Evolutionary conservation across 257 asterid species (phyloP).

Genomic region (Ilex aquifolium): DNA sequence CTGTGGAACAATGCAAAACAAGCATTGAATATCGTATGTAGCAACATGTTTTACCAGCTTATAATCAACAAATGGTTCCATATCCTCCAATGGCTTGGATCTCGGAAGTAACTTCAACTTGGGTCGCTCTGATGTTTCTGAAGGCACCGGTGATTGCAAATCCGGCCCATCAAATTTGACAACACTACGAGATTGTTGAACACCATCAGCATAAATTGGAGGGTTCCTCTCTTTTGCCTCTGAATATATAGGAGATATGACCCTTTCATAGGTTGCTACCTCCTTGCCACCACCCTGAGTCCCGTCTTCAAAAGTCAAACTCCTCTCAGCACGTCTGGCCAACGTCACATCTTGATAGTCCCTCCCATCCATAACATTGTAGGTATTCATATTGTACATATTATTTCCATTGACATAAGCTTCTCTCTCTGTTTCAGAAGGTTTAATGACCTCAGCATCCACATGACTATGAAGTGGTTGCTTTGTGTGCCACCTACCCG

Average conservation of each 20-base stretch:
- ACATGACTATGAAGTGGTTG: constrained; percentile 37
- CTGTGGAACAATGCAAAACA: not conserved
- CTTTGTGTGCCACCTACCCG: constrained; percentile 90
- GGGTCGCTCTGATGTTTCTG: constrained; percentile 64
- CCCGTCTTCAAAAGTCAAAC: constrained; percentile 43
- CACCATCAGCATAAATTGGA: constrained; percentile 24
- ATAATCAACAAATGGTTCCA: constrained; percentile 33
- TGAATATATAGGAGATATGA: constrained; percentile 23
- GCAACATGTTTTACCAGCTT: constrained; percentile 41
- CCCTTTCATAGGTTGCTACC: constrained; percentile 36
- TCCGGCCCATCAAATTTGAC: constrained; percentile 36
- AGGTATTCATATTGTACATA: constrained; percentile 21
- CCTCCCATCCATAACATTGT: constrained; percentile 28
- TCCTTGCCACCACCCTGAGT: constrained; percentile 37
- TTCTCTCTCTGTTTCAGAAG: constrained; percentile 32
- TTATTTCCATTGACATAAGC: constrained; percentile 21
- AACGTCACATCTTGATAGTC: constrained; percentile 29
- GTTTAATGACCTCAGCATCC: constrained; percentile 42
- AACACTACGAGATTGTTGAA: constrained; percentile 23
- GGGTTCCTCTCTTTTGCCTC: constrained; percentile 42
- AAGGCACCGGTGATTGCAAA: constrained; percentile 32
- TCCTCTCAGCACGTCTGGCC: constrained; percentile 45
- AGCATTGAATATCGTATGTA: not conserved
- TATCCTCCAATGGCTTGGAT: constrained; percentile 73
- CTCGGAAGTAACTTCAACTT: constrained; percentile 86